Conservation (phyloP, 2,329 filamentous ascomycete genomes). For the Atkinsonella hypoxylon region DNA sequence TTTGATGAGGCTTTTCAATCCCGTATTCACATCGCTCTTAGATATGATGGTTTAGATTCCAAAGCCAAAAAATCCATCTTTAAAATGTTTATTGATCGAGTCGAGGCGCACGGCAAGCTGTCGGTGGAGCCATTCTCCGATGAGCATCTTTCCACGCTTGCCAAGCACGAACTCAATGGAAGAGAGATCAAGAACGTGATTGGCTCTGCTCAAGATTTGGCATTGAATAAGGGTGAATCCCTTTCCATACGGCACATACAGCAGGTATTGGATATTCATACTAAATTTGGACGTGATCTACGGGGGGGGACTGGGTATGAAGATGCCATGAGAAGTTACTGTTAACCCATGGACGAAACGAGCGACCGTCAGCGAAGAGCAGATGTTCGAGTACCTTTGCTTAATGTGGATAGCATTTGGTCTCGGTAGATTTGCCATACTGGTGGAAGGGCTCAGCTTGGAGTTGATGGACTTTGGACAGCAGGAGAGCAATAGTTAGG, state of each 20-base stretch:
- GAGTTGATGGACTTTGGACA: no score
- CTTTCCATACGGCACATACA: slow-evolving; percentile 71
- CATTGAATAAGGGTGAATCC: slow-evolving; percentile 58
- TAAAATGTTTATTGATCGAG: slow-evolving; percentile 70
- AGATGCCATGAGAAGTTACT: slow-evolving; percentile 77
- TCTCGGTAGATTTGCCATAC: no score
- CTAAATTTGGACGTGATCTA: slow-evolving; percentile 72
- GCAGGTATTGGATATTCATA: slow-evolving; percentile 71
- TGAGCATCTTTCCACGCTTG: slow-evolving; percentile 53
- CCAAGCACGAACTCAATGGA: slow-evolving; percentile 51
- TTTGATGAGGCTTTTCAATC: slow-evolving; percentile 88
- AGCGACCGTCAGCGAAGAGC: not conserved
- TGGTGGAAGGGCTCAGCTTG: no score
- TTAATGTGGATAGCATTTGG: no score
- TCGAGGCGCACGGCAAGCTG: slow-evolving; percentile 51
- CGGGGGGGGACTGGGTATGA: slow-evolving; percentile 70
- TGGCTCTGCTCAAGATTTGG: slow-evolving; percentile 69
- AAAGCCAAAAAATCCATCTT: slow-evolving; percentile 72
- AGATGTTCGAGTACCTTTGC: not conserved
- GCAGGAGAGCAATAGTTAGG: no score
- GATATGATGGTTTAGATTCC: slow-evolving; percentile 61
- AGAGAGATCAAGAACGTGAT: slow-evolving; percentile 81
- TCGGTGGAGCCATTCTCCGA: slow-evolving; percentile 50
- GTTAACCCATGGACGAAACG: slow-evolving; percentile 21
- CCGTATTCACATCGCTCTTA: slow-evolving; percentile 73